Conservation (phyloP, 345 rosid species). For the Moricandia arvensis region DNA sequence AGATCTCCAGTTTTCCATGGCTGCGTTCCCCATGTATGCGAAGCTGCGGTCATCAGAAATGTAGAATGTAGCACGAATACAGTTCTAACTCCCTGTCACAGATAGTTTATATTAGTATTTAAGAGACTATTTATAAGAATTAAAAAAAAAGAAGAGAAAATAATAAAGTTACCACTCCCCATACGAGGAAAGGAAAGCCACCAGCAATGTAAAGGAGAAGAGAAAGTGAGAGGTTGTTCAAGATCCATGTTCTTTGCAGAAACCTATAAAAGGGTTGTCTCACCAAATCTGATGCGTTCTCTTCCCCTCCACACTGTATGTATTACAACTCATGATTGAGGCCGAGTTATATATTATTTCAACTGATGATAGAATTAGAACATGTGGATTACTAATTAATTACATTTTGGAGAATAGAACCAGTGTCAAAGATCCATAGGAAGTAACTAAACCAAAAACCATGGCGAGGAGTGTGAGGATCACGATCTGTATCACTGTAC, state of each 20-base stretch:
- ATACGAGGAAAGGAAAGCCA: conserved; percentile 63
- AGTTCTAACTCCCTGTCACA: neutral
- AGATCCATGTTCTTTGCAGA: neutral
- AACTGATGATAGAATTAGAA: neutral
- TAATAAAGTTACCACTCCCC: conserved; percentile 66
- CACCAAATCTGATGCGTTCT: conserved; percentile 34
- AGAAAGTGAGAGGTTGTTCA: conserved; percentile 48
- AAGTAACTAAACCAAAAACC: conserved; percentile 32
- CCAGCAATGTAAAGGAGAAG: conserved; percentile 52
- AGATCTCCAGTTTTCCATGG: neutral
- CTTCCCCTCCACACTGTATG: neutral
- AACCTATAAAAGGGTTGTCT: neutral
- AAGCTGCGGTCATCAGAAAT: neutral
- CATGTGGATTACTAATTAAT: neutral
- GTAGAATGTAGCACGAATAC: neutral
- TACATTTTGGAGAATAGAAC: conserved; percentile 12
- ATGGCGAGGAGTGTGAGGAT: conserved; percentile 21
- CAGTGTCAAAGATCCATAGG: conserved; percentile 14
- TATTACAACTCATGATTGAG: neutral
- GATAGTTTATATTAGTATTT: neutral
- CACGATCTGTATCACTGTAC: conserved; percentile 14
- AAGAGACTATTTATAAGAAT: neutral
- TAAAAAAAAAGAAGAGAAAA: neutral
- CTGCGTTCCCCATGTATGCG: neutral
- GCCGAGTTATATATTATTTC: neutral